Percentiles rank a stretch among this genome's conserved stretches.
Conservation (phyloP, 148 eudicot species). For the Diospyros lotus region DNA sequence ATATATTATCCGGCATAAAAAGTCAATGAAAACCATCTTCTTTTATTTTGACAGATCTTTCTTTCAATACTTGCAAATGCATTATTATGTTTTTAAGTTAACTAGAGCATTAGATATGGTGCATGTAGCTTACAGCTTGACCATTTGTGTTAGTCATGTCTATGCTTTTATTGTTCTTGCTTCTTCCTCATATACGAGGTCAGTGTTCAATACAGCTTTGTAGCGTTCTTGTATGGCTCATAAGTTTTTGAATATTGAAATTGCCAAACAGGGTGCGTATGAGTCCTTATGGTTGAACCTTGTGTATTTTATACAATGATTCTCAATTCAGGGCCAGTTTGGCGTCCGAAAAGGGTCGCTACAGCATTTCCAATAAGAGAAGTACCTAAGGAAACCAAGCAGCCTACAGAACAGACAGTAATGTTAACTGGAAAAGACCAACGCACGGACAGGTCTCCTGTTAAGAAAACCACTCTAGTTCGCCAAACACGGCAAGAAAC, state of each 20-base stretch:
- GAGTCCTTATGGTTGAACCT: slow-evolving; percentile 11
- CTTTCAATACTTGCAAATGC: too few species aligned
- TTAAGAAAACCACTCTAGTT: slow-evolving; percentile 1
- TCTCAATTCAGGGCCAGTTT: slow-evolving; percentile 2
- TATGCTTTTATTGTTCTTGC: not conserved
- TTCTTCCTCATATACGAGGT: not conserved
- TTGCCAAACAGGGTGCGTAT: not conserved
- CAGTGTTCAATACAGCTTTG: not conserved
- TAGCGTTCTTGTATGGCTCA: not conserved
- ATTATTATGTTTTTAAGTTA: too few species aligned
- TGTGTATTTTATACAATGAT: not conserved
- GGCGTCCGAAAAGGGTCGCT: slow-evolving; percentile 6
- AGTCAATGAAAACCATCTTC: too few species aligned
- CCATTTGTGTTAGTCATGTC: not conserved
- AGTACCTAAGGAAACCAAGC: slow-evolving; percentile 1
- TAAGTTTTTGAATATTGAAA: too few species aligned
- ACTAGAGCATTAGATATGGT: not conserved
- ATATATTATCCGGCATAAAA: too few species aligned
- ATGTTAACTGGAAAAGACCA: not conserved
- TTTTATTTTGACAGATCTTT: too few species aligned
- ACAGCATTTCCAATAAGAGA: not conserved
- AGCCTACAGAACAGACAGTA: not conserved
- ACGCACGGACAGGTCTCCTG: not conserved
- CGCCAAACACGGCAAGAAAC: too few species aligned
- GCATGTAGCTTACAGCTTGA: not conserved